Evolutionary conservation across 345 rosid genomes (phyloP).

Genomic region (Eutrema japonicum): DNA sequence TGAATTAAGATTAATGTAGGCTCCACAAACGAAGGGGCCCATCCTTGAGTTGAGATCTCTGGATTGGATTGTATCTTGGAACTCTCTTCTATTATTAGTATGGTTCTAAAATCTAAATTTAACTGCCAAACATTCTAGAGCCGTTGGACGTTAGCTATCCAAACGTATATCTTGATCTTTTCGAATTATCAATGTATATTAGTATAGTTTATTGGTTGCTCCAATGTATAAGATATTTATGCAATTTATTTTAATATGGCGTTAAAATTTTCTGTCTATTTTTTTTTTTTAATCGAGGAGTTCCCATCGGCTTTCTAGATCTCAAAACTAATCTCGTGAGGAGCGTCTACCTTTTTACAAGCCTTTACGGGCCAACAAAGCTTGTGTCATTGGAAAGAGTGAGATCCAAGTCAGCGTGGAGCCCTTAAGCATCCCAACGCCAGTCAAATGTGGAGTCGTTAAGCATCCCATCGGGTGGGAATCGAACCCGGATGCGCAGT

Average conservation of each 20-base stretch:
- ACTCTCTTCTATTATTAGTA: slow-evolving; percentile 7
- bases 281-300: neutral
- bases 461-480: no score
- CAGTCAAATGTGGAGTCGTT: no score
- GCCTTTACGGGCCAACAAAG: no score
- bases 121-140: slow-evolving; percentile 5
- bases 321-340: no score
- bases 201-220: neutral
- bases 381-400: no score
- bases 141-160: slow-evolving; percentile 4
- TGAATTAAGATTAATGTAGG: slow-evolving; percentile 10
- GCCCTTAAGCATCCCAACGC: no score
- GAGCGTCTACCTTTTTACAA: no score
- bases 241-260: neutral
- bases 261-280: neutral
- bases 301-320: no score
- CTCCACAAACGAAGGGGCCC: slow-evolving; percentile 31
- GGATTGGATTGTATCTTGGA: slow-evolving; percentile 18
- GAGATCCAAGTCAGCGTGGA: no score
- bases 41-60: slow-evolving; percentile 25
- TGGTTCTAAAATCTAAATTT: slow-evolving; percentile 21
- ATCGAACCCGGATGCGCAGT: no score
- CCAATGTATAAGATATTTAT: neutral
- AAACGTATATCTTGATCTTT: neutral
- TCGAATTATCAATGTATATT: neutral